These are phyloP conservation scores for Linderina pennispora DNA, from an alignment of 192 early-diverging fungal species.

Conservation along the genomic window DNA sequence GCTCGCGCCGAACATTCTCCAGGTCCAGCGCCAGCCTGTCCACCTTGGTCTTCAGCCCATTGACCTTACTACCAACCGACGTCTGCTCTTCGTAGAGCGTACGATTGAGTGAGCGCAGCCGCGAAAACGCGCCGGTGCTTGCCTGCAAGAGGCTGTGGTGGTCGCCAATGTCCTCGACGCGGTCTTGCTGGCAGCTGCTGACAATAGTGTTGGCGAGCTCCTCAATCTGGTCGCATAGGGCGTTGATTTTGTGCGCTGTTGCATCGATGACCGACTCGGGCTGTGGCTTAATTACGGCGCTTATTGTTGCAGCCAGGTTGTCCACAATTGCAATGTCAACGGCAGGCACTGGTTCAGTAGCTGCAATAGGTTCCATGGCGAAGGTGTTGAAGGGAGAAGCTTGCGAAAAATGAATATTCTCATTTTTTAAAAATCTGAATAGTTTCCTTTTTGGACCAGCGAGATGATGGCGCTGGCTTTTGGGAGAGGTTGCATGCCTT, in stretches of 20 bases:
- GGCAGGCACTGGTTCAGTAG: too few relatives aligned
- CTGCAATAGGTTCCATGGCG: too few relatives aligned
- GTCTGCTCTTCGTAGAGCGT: slow-evolving; percentile 26
- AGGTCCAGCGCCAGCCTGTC: slow-evolving; percentile 28
- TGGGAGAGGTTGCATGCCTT: too few relatives aligned
- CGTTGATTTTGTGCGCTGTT: slow-evolving; percentile 11
- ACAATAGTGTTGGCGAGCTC: slow-evolving; percentile 7
- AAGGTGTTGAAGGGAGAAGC: too few relatives aligned
- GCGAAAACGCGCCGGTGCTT: slow-evolving; percentile 26
- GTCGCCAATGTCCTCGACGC: too few relatives aligned
- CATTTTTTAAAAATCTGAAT: too few relatives aligned
- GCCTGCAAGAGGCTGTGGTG: slow-evolving; percentile 12
- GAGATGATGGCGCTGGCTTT: too few relatives aligned
- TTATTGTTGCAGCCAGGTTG: neutral
- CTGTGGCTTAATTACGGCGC: too few relatives aligned
- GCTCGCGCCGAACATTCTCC: slow-evolving; percentile 30
- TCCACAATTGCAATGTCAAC: slow-evolving; percentile 1
- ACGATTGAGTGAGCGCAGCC: slow-evolving; percentile 30
- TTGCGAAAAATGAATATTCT: too few relatives aligned
- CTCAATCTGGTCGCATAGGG: slow-evolving; percentile 26
- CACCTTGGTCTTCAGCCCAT: slow-evolving; percentile 20
- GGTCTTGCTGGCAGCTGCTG: neutral
- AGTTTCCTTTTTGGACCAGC: too few relatives aligned
- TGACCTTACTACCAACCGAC: slow-evolving; percentile 13
- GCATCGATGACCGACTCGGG: too few relatives aligned